phyloP scores from a whole-genome alignment of 495 filamentous ascomycete species.

The Lepraria neglecta region DNA sequence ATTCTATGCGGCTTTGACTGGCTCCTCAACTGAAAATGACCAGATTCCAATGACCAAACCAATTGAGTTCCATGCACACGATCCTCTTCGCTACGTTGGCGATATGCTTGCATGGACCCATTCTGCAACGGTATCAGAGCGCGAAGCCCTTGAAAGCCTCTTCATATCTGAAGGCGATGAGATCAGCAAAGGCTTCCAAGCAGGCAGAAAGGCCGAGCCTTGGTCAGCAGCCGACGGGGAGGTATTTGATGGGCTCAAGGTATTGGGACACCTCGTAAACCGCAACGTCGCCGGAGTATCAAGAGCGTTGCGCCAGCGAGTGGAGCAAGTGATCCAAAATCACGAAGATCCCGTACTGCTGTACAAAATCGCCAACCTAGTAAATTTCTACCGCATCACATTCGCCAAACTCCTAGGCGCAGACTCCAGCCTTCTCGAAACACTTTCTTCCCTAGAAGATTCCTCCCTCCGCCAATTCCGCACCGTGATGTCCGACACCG shows the following conservation, averaged over 20 bases:
- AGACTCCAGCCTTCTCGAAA: conserved; percentile 61
- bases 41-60: conserved; percentile 62
- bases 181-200: conserved; percentile 76
- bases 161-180: conserved; percentile 92
- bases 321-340: conserved; percentile 85
- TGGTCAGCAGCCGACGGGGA: conserved; percentile 66
- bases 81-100: conserved; percentile 85
- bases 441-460: conserved; percentile 60
- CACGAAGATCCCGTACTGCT: conserved; percentile 84
- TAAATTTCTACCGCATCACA: conserved; percentile 81
- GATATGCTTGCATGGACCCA: conserved; percentile 99
- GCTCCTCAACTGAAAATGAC: conserved; percentile 46
- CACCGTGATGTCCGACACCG: conserved; percentile 67
- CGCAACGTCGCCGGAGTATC: conserved; percentile 75
- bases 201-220: conserved; percentile 77
- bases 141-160: conserved; percentile 83
- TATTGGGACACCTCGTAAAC: conserved; percentile 81
- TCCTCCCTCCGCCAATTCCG: conserved; percentile 81
- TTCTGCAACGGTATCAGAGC: conserved; percentile 86
- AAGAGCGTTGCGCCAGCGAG: conserved; percentile 68
- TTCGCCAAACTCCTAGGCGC: conserved; percentile 72
- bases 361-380: conserved; percentile 82
- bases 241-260: conserved; percentile 76
- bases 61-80: conserved; percentile 89
- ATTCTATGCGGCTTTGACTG: conserved; percentile 86